These are phyloP conservation scores for Aspergillus cavernicola DNA, from an alignment of 495 filamentous ascomycete genomes.

Conservation along the genomic window DNA sequence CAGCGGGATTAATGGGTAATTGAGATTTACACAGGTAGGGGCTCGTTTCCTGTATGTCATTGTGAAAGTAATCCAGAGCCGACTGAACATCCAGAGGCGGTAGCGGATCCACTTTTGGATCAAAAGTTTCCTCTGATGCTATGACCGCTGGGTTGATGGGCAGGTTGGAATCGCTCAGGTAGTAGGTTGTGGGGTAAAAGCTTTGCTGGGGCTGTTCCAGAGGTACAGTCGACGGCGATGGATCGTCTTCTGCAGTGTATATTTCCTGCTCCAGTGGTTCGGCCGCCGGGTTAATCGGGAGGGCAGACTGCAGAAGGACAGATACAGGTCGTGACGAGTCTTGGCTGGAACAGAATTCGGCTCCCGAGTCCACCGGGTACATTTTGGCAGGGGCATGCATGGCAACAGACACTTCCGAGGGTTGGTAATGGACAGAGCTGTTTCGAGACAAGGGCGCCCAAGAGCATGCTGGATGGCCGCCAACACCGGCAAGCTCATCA, in stretches of 20 bases:
- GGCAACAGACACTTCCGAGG: conserved; percentile 13
- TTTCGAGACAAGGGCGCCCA: conserved; percentile 1
- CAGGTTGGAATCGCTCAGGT: conserved; percentile 7
- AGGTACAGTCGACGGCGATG: conserved; percentile 11
- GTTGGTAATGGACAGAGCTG: conserved; percentile 8
- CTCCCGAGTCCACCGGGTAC: conserved; percentile 15
- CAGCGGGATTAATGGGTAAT: background rate
- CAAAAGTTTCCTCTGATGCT: background rate
- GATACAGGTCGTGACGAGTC: conserved; percentile 14
- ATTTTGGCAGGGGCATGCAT: conserved; percentile 15
- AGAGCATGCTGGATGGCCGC: conserved; percentile 18
- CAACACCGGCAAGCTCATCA: conserved; percentile 23
- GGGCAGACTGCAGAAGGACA: conserved; percentile 21
- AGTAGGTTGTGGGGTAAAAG: background rate
- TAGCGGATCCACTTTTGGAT: background rate
- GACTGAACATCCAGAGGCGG: background rate
- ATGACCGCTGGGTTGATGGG: conserved; percentile 36
- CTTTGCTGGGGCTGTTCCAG: conserved; percentile 16
- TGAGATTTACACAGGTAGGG: background rate
- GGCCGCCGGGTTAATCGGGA: conserved; percentile 33
- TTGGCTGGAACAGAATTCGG: conserved; percentile 11
- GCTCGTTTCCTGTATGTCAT: background rate
- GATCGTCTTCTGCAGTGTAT: background rate
- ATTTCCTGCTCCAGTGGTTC: conserved; percentile 14
- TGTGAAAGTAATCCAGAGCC: background rate